These are phyloP conservation scores for Fusarium secorum DNA, from an alignment of 2,329 filamentous ascomycete genomes.

Conservation along the genomic window DNA sequence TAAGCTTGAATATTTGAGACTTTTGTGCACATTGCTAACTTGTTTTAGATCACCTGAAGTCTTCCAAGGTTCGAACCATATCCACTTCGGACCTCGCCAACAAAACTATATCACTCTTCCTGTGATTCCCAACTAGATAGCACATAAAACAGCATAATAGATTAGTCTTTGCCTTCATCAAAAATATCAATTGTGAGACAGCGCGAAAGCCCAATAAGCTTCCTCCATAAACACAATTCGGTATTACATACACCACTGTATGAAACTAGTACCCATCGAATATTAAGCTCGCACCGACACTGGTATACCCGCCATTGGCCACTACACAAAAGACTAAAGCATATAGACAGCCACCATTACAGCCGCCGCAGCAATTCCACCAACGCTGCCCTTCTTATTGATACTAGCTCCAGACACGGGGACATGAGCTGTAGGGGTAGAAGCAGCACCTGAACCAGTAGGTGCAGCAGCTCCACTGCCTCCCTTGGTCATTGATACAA, in stretches of 20 bases:
- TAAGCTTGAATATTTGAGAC: constrained; percentile 23
- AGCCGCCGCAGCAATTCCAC: background rate
- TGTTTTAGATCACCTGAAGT: constrained; percentile 33
- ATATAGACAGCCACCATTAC: constrained; percentile 6
- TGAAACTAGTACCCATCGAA: background rate
- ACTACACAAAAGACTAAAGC: background rate
- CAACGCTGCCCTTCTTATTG: constrained; percentile 13
- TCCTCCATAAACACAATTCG: background rate
- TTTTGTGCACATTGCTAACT: background rate
- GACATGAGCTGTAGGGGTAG: constrained; percentile 13
- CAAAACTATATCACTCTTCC: constrained; percentile 63
- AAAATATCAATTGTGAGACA: background rate
- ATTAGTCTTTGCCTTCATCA: fast-evolving
- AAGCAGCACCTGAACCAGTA: constrained; percentile 7
- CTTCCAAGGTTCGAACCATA: constrained; percentile 57
- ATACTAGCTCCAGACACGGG: constrained; percentile 10
- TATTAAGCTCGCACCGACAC: background rate
- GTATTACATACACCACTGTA: background rate
- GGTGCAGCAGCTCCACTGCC: constrained; percentile 9
- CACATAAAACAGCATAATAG: background rate
- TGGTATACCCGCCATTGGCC: background rate
- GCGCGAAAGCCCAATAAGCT: background rate
- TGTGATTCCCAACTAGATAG: constrained; percentile 52
- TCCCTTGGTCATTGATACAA: constrained; percentile 6
- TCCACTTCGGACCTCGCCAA: constrained; percentile 59